These are phyloP conservation scores for Globisporangium lucens DNA, from an alignment of 352 stramenopile genomes.

Conservation along the genomic window DNA sequence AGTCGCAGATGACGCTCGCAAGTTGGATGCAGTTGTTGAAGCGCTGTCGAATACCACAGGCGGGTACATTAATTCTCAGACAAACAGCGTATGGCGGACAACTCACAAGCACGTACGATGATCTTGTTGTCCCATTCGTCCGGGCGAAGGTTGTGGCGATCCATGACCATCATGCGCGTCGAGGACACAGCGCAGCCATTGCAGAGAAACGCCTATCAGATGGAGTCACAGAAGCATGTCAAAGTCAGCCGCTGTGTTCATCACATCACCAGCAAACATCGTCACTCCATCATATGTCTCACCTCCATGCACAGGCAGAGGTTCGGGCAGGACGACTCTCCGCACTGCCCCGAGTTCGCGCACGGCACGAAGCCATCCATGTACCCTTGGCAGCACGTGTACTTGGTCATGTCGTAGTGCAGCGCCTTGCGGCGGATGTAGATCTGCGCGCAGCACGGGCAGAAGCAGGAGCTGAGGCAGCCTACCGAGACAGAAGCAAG, in stretches of 20 bases:
- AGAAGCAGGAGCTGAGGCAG: conserved; percentile 73
- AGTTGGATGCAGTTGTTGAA: conserved; percentile 93
- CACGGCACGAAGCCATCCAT: conserved; percentile 90
- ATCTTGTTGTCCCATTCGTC: conserved; percentile 94
- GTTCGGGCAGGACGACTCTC: conserved; percentile 86
- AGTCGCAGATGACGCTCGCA: conserved; percentile 66
- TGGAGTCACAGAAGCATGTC: neutral
- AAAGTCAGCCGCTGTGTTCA: neutral
- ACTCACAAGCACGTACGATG: conserved; percentile 59
- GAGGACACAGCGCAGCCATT: conserved; percentile 89
- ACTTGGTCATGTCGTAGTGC: conserved; percentile 91
- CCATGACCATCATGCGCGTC: conserved; percentile 89
- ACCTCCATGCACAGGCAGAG: conserved; percentile 91
- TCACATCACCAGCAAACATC: neutral
- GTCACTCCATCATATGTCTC: neutral
- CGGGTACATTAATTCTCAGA: neutral
- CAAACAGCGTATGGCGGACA: too few relatives aligned
- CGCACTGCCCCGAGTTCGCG: conserved; percentile 75
- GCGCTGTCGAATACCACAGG: conserved; percentile 34
- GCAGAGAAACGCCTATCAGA: conserved; percentile 64
- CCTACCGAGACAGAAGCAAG: conserved; percentile 21
- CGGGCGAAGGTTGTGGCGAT: conserved; percentile 85
- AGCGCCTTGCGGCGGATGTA: conserved; percentile 90
- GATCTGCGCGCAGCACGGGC: conserved; percentile 88
- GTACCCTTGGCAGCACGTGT: conserved; percentile 92